These are phyloP conservation scores for Dioszegia hungarica DNA, from an alignment of 768 basidiomycete species.

Conservation along the genomic window DNA sequence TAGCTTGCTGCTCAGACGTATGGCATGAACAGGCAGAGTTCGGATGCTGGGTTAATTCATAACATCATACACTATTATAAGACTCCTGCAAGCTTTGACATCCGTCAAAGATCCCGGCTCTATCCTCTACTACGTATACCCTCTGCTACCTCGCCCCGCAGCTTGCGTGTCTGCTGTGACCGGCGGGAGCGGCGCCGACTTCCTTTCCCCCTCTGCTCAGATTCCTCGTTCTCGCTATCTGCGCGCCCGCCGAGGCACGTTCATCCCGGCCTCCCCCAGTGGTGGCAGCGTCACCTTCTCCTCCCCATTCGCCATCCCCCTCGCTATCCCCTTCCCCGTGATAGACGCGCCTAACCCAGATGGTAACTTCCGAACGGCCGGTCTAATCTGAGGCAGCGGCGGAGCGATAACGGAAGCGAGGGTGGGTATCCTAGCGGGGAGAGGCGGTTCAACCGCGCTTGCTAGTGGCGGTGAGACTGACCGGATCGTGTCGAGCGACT, in stretches of 20 bases:
- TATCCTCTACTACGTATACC: too few relatives aligned
- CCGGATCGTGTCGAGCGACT: not conserved
- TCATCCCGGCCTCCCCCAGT: slow-evolving; percentile 8
- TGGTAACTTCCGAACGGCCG: not conserved
- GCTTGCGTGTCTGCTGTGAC: too few relatives aligned
- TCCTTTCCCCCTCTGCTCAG: too few relatives aligned
- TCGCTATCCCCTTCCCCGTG: not conserved
- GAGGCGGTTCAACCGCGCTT: not conserved
- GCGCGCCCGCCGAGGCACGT: slow-evolving; percentile 8
- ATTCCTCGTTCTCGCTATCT: not conserved
- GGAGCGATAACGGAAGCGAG: not conserved
- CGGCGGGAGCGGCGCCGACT: too few relatives aligned
- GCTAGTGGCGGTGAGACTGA: not conserved
- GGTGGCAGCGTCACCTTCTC: slow-evolving; percentile 2
- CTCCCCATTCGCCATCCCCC: not conserved
- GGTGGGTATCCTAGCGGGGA: not conserved
- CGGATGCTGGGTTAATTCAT: too few relatives aligned
- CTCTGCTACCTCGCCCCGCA: too few relatives aligned
- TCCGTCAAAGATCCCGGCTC: too few relatives aligned
- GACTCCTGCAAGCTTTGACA: too few relatives aligned
- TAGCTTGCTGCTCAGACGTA: too few relatives aligned
- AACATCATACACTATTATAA: too few relatives aligned
- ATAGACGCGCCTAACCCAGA: not conserved
- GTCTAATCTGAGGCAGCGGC: not conserved
- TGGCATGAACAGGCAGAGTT: too few relatives aligned